Evolutionary conservation across 2,329 filamentous ascomycete species (phyloP), one percentile per base, ranked within the genome.

Genomic region (Aspergillus pseudoterreus): DNA sequence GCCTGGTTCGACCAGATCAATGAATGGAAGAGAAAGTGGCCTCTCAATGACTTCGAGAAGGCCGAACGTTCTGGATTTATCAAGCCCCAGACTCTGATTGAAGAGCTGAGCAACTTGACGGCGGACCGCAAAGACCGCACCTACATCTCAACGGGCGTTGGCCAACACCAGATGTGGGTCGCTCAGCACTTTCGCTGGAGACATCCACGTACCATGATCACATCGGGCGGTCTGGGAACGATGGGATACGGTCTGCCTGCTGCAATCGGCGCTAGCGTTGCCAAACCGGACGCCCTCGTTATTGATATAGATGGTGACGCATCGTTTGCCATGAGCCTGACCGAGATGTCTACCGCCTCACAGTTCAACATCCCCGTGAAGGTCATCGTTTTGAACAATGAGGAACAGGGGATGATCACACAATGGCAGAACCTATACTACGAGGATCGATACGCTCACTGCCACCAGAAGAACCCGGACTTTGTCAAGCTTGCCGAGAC

Each of bases 151-250:
- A 96, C 92, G 0, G 92, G 92, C 69, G 92, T 96, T 4, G 92
- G 92, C 24, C 92, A 96, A 73, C 92, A 96, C 76, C 92, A 96
- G 73, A 96, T 96, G 92, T 96, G 92, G 92, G 81, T 88, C 9
- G 92, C 91, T 2, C 92, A 96, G 75, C 90, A 95, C 76, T 96
- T 89, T 82, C 83, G 90, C 61, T 96, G 92, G 91, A 82, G 88
- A 56, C 75, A 89, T 63, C 90, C 92, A n/a, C 85, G 91, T 56
- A 87, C 88, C 48, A 91, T 96, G 86, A 86, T 97, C 74, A 96
- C 91, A 11, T 96, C 91, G 1, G 92, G 92, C 65, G 92, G 92
- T 66, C 83, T 96, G 4, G 90, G 91, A 44, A 92, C 89, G 6
- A 96, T 96, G 92, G 92, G 92, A 45, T 96, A 82, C 74, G 92